A percentile compares a stretch with the other conserved stretches of the same genome.
Conservation (phyloP, 1,139 yeast species). For the Candida buenavistaensis region DNA sequence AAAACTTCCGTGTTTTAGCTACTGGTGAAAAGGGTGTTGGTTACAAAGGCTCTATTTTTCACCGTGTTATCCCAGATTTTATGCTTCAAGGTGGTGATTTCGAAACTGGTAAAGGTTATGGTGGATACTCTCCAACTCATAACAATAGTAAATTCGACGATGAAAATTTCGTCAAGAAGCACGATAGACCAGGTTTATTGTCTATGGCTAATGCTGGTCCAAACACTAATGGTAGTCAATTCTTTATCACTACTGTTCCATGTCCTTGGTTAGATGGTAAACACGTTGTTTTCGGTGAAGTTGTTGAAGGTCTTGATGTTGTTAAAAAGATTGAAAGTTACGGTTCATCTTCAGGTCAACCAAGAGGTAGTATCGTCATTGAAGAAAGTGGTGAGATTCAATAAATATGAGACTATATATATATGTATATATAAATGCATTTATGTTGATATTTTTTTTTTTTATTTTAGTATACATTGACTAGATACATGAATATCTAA, state of each 20-base stretch:
- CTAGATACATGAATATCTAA: no score
- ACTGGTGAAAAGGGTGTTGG: constrained; percentile 88
- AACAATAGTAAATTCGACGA: constrained; percentile 36
- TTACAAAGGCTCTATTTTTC: constrained; percentile 54
- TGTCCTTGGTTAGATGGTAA: constrained; percentile 46
- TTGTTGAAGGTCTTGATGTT: constrained; percentile 38
- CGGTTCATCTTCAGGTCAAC: constrained; percentile 33
- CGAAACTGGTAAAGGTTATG: constrained; percentile 41
- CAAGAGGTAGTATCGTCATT: constrained; percentile 30
- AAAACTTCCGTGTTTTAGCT: constrained; percentile 91
- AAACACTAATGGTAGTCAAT: constrained; percentile 44
- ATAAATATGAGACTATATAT: constrained; percentile 1
- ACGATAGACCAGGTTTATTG: constrained; percentile 38
- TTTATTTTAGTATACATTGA: constrained; percentile 3
- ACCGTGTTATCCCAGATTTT: constrained; percentile 43
- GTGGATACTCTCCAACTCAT: constrained; percentile 39
- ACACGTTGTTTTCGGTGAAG: constrained; percentile 46
- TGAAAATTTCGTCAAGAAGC: constrained; percentile 37
- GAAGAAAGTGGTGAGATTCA: constrained; percentile 39
- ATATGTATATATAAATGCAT: constrained; percentile 3
- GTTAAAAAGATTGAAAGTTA: constrained; percentile 37
- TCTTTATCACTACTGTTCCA: constrained; percentile 44
- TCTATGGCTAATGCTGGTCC: constrained; percentile 48
- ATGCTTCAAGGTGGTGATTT: constrained; percentile 49
- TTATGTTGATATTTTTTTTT: constrained; percentile 1